These are phyloP conservation scores for Cryptococcus sp. DNA, from an alignment of 1,284 basidiomycete genomes.

Conservation along the genomic window DNA sequence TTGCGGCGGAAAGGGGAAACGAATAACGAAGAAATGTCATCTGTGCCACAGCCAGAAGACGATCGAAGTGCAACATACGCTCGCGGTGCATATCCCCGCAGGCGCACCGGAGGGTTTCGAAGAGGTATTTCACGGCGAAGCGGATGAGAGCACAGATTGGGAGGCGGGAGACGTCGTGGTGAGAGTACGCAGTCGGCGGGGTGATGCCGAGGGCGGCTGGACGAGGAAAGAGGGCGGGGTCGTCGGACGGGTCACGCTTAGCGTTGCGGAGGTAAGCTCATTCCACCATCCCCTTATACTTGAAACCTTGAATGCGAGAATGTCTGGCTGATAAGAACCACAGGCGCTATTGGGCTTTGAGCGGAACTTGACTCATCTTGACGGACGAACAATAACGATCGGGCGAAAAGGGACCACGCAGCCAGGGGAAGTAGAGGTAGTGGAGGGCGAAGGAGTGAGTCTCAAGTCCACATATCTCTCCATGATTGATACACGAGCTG, in stretches of 20 bases:
- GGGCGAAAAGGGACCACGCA: constrained; percentile 79
- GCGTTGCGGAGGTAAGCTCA: constrained; percentile 74
- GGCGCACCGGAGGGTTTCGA: constrained; percentile 91
- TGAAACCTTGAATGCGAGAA: background rate
- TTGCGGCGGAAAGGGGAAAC: constrained; percentile 77
- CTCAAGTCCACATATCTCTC: background rate
- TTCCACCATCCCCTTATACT: background rate
- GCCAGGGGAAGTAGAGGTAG: constrained; percentile 84
- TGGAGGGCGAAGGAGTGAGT: constrained; percentile 74
- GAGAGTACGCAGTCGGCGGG: constrained; percentile 68
- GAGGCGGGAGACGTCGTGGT: constrained; percentile 88
- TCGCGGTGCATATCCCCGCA: constrained; percentile 75
- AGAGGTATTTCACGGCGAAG: constrained; percentile 87
- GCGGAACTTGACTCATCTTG: constrained; percentile 82
- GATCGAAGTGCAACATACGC: constrained; percentile 61
- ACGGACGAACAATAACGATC: constrained; percentile 77
- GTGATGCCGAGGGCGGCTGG: constrained; percentile 71
- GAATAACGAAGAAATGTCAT: constrained; percentile 72
- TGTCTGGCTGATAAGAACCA: background rate
- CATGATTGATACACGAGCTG: background rate
- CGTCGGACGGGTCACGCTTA: constrained; percentile 86
- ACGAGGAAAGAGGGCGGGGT: constrained; percentile 81
- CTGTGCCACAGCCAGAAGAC: constrained; percentile 82
- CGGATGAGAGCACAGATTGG: constrained; percentile 89
- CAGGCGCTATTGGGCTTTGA: constrained; percentile 54